These are phyloP conservation scores for Epichloe sibirici DNA, from an alignment of 2,329 filamentous ascomycete genomes.

Conservation along the genomic window DNA sequence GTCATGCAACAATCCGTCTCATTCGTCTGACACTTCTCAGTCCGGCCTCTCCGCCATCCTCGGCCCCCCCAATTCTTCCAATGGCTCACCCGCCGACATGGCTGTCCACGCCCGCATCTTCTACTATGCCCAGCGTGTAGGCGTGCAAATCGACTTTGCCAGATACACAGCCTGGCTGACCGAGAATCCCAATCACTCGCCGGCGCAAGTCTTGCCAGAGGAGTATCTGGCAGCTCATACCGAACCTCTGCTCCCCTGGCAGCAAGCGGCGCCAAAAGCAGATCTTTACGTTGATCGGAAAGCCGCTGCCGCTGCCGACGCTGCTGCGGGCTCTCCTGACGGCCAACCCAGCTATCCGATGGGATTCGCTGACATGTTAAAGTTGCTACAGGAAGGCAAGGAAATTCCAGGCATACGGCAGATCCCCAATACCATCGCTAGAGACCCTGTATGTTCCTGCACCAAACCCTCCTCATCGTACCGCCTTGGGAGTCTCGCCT, in stretches of 20 bases:
- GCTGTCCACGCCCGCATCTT: slow-evolving; percentile 55
- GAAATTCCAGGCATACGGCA: slow-evolving; percentile 79
- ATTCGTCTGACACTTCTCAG: slow-evolving; percentile 16
- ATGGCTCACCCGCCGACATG: slow-evolving; percentile 42
- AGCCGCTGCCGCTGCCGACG: slow-evolving; percentile 10
- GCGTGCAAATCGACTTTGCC: slow-evolving; percentile 49
- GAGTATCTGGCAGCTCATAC: slow-evolving; percentile 14
- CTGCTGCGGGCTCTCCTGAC: slow-evolving; percentile 10
- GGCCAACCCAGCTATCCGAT: slow-evolving; percentile 62
- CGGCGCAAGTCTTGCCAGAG: slow-evolving; percentile 25
- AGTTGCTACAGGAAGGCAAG: slow-evolving; percentile 69
- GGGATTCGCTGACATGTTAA: slow-evolving; percentile 75
- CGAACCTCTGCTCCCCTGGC: slow-evolving; percentile 28
- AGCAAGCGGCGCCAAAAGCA: slow-evolving; percentile 35
- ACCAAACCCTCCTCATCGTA: neutral
- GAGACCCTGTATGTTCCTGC: slow-evolving; percentile 46
- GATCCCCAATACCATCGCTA: slow-evolving; percentile 68
- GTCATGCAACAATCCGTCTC: neutral
- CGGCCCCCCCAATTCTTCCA: slow-evolving; percentile 35
- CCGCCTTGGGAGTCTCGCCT: neutral
- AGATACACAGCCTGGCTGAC: slow-evolving; percentile 54
- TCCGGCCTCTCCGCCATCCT: slow-evolving; percentile 53
- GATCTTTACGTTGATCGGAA: slow-evolving; percentile 33
- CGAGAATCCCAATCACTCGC: slow-evolving; percentile 18
- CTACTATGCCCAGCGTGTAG: slow-evolving; percentile 45